phyloP scores from a whole-genome alignment of 768 basidiomycete species.

The Russula griseocarnosa region DNA sequence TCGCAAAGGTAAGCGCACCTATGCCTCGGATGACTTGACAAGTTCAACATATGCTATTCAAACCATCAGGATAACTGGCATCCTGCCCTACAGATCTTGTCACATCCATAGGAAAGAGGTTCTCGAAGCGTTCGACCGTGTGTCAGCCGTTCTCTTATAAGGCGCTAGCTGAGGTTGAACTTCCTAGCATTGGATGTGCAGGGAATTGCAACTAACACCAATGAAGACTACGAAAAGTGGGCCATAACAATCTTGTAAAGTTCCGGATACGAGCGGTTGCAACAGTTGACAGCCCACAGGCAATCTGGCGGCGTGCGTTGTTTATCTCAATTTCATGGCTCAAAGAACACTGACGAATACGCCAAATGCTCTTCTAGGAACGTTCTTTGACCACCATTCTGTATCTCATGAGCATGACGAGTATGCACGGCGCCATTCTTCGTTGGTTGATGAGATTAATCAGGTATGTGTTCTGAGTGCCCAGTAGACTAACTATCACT shows the following conservation, averaged over 20 bases:
- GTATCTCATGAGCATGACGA: slow-evolving; percentile 96
- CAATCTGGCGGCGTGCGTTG: slow-evolving; percentile 90
- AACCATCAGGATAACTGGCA: slow-evolving; percentile 73
- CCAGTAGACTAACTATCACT: not conserved
- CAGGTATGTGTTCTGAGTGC: slow-evolving; percentile 49
- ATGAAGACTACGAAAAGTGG: slow-evolving; percentile 92
- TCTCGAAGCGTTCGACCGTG: slow-evolving; percentile 89
- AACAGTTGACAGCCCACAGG: slow-evolving; percentile 78
- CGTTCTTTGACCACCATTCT: slow-evolving; percentile 94
- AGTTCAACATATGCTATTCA: slow-evolving; percentile 3
- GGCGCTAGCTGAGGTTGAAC: slow-evolving; percentile 1
- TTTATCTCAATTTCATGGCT: slow-evolving; percentile 27
- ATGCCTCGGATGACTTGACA: not conserved
- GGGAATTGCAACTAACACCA: slow-evolving; percentile 76
- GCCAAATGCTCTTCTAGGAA: slow-evolving; percentile 52
- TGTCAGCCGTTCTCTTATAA: slow-evolving; percentile 34
- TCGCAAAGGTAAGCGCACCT: slow-evolving; percentile 49
- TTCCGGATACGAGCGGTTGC: slow-evolving; percentile 92
- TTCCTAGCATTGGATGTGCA: slow-evolving; percentile 76
- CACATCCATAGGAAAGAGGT: slow-evolving; percentile 74
- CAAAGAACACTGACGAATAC: slow-evolving; percentile 12
- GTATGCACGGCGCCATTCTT: slow-evolving; percentile 94
- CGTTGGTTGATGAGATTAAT: slow-evolving; percentile 98
- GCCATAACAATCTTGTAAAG: slow-evolving; percentile 94
- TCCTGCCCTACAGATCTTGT: slow-evolving; percentile 78